Base-by-base conservation (phyloP, 1,284 basidiomycete genomes). In the Somion occarium region DNA sequence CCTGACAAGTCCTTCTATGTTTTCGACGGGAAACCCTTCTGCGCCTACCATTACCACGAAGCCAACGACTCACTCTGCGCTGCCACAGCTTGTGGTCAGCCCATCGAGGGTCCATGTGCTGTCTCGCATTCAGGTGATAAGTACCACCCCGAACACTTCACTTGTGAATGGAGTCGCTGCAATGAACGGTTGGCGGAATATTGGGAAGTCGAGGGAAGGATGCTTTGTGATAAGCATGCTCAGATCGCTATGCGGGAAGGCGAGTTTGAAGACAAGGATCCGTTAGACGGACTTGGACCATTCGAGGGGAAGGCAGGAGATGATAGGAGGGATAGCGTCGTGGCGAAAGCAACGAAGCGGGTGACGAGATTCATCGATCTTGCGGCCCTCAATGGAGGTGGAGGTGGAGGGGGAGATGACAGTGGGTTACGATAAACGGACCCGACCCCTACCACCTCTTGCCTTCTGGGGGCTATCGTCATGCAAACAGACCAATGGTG, bases 21-120 rank as follows among this genome's bases (percentile, higher is more conserved):
- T 44, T 83, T 83, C 59, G 86, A 88, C 61, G 90, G 90, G 49
- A 88, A 88, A 62, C 92, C 93, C 1, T 83, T 85, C 64, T 96
- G 92, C 64, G 88, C 83, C 38, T 90, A 89, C 64, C 92, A 94
- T 66, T 95, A 95, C 62, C 91, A 93, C 66, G 87, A 93, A 69
- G 84, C 83, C 50, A 94, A 94, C 68, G 78, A 87, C 57, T 93
- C 91, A 13, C 74, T 95, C 2, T 96, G 92, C 61, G 81, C 88
- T 3, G 80, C 88, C 2, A 64, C 78, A 2, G 73, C 73, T n/a
- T 96, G 92, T 64, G 83, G 88, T 5, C 80, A 87, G 65, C 92
- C 92, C 1, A 92, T 96, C 61, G 93, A 96, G 69, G 92, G 93
- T 1, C 82, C 91, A 1, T 95, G 92, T 63, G 89, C 93, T 11